Evolutionary conservation across 495 filamentous ascomycete genomes (phyloP).

Genomic region (Daldinia grandis): DNA sequence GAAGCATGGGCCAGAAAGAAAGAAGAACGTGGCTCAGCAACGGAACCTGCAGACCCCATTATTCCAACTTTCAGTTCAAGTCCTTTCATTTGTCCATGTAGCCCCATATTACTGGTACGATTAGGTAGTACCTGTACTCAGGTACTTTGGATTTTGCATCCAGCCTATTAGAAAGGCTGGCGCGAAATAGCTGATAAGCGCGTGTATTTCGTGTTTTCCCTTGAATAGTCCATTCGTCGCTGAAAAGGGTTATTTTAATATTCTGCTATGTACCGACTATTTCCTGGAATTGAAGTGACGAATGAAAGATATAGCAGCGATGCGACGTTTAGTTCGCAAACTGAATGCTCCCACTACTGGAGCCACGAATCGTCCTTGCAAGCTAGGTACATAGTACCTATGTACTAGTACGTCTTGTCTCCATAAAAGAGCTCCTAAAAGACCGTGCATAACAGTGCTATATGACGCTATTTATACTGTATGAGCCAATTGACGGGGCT

Average conservation of each 20-base stretch:
- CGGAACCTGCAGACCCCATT: background rate
- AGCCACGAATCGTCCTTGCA: constrained; percentile 3
- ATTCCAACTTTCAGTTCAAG: background rate
- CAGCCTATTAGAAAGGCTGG: constrained; percentile 12
- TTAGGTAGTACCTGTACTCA: background rate
- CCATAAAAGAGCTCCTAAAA: constrained; percentile 21
- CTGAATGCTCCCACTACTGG: constrained; percentile 8
- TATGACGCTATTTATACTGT: background rate
- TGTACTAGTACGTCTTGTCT: constrained; percentile 7
- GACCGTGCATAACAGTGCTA: constrained; percentile 23
- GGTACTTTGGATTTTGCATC: constrained; percentile 2
- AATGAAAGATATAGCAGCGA: constrained; percentile 4
- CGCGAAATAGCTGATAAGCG: constrained; percentile 16
- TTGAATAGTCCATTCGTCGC: constrained; percentile 33
- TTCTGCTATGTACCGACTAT: constrained; percentile 8
- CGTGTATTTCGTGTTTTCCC: constrained; percentile 34
- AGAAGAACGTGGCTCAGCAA: constrained; percentile 24
- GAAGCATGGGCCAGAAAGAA: constrained; percentile 30
- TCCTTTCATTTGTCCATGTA: constrained; percentile 3
- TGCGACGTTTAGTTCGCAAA: constrained; percentile 27
- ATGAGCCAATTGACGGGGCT: background rate
- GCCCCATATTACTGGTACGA: background rate
- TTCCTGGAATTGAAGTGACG: constrained; percentile 20
- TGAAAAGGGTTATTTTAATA: constrained; percentile 17
- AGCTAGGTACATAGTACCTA: background rate